These are phyloP conservation scores for Hymenoscyphus fructigenus DNA, from an alignment of 2,329 filamentous ascomycete species.

Conservation along the genomic window DNA sequence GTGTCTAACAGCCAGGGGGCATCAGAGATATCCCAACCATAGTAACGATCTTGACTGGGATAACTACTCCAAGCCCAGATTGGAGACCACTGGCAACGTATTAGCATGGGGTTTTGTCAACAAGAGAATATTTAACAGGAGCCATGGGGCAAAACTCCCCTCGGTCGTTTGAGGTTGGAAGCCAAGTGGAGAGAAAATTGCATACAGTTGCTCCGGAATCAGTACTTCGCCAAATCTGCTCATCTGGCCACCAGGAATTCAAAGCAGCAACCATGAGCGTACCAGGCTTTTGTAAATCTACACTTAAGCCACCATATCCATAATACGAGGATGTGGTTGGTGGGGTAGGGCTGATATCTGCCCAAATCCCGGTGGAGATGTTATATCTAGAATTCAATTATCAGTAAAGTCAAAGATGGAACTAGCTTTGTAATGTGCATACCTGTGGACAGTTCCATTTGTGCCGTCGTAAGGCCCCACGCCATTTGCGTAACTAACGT, in stretches of 20 bases:
- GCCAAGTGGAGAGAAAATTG: too few relatives aligned
- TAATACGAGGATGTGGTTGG: slow-evolving; percentile 38
- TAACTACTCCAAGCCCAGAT: slow-evolving; percentile 25
- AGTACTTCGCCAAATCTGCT: slow-evolving; percentile 53
- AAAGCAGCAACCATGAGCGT: slow-evolving; percentile 56
- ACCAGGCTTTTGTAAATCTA: slow-evolving; percentile 54
- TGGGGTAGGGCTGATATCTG: slow-evolving; percentile 54
- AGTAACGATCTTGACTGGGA: slow-evolving; percentile 18
- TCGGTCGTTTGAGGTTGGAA: too few relatives aligned
- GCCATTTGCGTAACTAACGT: slow-evolving; percentile 55
- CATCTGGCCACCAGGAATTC: slow-evolving; percentile 61
- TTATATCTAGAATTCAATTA: slow-evolving; percentile 43
- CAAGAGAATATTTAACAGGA: too few relatives aligned
- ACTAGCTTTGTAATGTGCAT: too few relatives aligned
- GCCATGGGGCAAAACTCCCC: too few relatives aligned
- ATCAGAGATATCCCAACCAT: slow-evolving; percentile 25
- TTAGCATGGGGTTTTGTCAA: too few relatives aligned
- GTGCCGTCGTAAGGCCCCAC: slow-evolving; percentile 58
- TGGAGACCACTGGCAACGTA: slow-evolving; percentile 36
- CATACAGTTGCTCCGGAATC: slow-evolving; percentile 45
- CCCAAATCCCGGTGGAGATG: slow-evolving; percentile 49
- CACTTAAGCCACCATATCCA: slow-evolving; percentile 55
- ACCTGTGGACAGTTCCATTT: slow-evolving; percentile 49
- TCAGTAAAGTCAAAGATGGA: too few relatives aligned
- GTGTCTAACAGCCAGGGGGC: slow-evolving; percentile 27